These are phyloP conservation scores for Mortierella sp. DNA, from an alignment of 371 early-diverging fungal genomes.

Conservation along the genomic window DNA sequence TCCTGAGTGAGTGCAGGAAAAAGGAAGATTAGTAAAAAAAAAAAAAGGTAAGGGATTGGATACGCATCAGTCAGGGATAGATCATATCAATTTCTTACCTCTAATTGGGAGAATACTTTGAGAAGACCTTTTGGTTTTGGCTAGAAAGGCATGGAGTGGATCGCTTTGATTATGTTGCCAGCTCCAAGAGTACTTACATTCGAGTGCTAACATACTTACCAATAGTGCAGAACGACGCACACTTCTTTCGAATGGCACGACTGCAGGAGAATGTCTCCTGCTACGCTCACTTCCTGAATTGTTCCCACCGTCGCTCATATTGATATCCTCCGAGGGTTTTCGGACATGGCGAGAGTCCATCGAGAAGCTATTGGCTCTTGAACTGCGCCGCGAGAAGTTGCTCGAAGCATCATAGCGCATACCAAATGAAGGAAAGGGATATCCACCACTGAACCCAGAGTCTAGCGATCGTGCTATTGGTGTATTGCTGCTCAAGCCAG, in stretches of 20 bases:
- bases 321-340: constrained; percentile 48
- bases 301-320: constrained; percentile 56
- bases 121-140: constrained; percentile 54
- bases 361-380: constrained; percentile 52
- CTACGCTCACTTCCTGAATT: constrained; percentile 54
- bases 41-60: background rate
- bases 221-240: constrained; percentile 49
- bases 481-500: constrained; percentile 8
- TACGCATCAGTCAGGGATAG: background rate
- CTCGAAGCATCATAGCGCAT: constrained; percentile 27
- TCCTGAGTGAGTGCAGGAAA: constrained; percentile 17
- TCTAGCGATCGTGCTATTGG: constrained; percentile 12
- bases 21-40: background rate
- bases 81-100: constrained; percentile 22
- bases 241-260: constrained; percentile 46
- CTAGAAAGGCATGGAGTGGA: constrained; percentile 10
- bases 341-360: constrained; percentile 53
- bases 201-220: constrained; percentile 10
- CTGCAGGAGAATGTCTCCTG: constrained; percentile 47
- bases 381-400: constrained; percentile 39
- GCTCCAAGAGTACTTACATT: background rate
- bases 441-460: constrained; percentile 18
- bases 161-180: background rate
- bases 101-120: constrained; percentile 52
- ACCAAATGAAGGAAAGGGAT: constrained; percentile 45